These are phyloP conservation scores for Zygosaccharomyces bisporus DNA, from an alignment of 805 yeast species.

Conservation along the genomic window DNA sequence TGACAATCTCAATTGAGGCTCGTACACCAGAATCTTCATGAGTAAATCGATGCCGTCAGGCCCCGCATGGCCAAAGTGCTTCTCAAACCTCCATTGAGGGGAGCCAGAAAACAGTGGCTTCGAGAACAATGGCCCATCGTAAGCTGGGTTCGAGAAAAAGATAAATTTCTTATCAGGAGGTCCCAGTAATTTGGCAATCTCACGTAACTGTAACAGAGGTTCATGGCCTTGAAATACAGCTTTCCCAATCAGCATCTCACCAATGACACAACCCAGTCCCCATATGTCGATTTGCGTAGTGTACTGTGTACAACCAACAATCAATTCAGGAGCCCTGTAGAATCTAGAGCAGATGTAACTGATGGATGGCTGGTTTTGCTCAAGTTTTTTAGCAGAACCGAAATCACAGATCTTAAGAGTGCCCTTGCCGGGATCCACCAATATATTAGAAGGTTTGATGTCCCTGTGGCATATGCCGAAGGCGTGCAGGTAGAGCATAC, in stretches of 20 bases:
- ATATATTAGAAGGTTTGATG: slow-evolving; percentile 76
- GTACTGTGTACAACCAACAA: slow-evolving; percentile 84
- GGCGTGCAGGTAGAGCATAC: slow-evolving; percentile 78
- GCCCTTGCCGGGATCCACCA: slow-evolving; percentile 67
- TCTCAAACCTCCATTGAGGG: slow-evolving; percentile 54
- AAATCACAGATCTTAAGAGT: slow-evolving; percentile 76
- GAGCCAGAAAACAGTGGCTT: slow-evolving; percentile 57
- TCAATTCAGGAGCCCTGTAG: slow-evolving; percentile 88
- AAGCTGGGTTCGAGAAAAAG: slow-evolving; percentile 68
- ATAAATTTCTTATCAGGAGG: slow-evolving; percentile 75
- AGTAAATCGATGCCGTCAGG: slow-evolving; percentile 83
- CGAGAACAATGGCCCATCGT: slow-evolving; percentile 70
- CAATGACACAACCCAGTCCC: slow-evolving; percentile 96
- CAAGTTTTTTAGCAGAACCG: slow-evolving; percentile 79
- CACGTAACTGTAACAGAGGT: slow-evolving; percentile 83
- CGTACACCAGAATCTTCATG: slow-evolving; percentile 78
- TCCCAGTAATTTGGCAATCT: slow-evolving; percentile 85
- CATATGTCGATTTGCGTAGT: slow-evolving; percentile 92
- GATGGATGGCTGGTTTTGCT: slow-evolving; percentile 79
- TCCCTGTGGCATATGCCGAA: slow-evolving; percentile 81
- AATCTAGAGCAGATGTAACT: slow-evolving; percentile 95
- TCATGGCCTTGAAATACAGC: slow-evolving; percentile 95
- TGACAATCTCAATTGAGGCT: slow-evolving; percentile 76
- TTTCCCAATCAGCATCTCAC: slow-evolving; percentile 87
- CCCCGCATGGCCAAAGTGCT: slow-evolving; percentile 72